A percentile compares a stretch with the other conserved stretches of the same genome.
These are phyloP conservation scores for Fraxinus albicans DNA, from an alignment of 305 asterid genomes.

Conservation along the genomic window DNA sequence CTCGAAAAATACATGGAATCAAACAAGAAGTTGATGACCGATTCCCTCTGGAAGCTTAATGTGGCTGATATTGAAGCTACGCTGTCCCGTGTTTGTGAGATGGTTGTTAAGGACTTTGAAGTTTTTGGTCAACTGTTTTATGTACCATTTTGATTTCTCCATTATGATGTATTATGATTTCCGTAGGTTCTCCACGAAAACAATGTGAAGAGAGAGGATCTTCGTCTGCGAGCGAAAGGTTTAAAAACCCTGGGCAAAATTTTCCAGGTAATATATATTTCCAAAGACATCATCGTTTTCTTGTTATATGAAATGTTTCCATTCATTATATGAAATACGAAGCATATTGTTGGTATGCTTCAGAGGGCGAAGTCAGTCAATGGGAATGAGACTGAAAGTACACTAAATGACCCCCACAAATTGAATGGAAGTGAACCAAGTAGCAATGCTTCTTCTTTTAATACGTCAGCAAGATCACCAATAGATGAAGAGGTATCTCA, in stretches of 20 bases:
- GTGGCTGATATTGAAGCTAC: slow-evolving; percentile 97
- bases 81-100: slow-evolving; percentile 92
- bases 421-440: slow-evolving; percentile 54
- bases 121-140: slow-evolving; percentile 20
- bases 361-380: slow-evolving; percentile 76
- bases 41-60: slow-evolving; percentile 97
- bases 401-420: slow-evolving; percentile 39
- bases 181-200: slow-evolving; percentile 79
- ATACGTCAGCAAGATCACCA: slow-evolving; percentile 52
- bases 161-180: slow-evolving; percentile 22
- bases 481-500: slow-evolving; percentile 40
- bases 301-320: background rate
- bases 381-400: slow-evolving; percentile 48
- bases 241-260: slow-evolving; percentile 88
- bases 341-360: slow-evolving; percentile 16
- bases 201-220: slow-evolving; percentile 85
- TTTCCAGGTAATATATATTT: slow-evolving; percentile 55
- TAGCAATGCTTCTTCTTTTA: slow-evolving; percentile 37
- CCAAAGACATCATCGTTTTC: background rate
- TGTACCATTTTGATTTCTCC: slow-evolving; percentile 16
- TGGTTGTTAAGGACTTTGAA: slow-evolving; percentile 47
- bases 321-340: slow-evolving; percentile 4
- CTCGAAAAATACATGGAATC: slow-evolving; percentile 90
- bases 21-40: slow-evolving; percentile 91
- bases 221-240: slow-evolving; percentile 89